Percentiles rank a stretch among this genome's conserved stretches.
phyloP scores from a whole-genome alignment of 352 stramenopile species.

The Pythium phragmitis region DNA sequence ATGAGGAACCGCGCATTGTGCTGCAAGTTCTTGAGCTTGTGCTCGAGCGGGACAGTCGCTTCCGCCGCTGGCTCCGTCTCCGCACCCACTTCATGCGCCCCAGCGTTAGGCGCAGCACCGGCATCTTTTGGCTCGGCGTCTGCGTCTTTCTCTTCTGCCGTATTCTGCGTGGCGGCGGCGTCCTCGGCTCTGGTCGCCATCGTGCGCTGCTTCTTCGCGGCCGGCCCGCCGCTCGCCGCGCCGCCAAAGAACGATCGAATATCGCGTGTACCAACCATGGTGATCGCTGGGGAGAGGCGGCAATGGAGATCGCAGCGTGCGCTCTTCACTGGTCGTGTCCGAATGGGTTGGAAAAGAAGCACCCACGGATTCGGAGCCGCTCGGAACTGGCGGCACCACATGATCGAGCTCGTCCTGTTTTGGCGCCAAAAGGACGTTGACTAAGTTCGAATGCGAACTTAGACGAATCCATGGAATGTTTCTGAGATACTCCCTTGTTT shows the following conservation, averaged over 20 bases:
- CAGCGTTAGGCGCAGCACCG: neutral
- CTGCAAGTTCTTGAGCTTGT: slow-evolving; percentile 42
- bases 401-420: neutral
- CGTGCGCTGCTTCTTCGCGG: slow-evolving; percentile 19
- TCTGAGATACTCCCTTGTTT: too few relatives aligned
- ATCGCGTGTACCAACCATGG: slow-evolving; percentile 30
- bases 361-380: slow-evolving; percentile 1
- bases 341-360: neutral
- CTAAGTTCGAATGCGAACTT: slow-evolving; percentile 9
- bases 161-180: neutral
- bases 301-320: neutral
- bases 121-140: neutral
- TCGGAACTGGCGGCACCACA: neutral
- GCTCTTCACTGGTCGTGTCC: neutral
- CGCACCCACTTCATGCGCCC: neutral
- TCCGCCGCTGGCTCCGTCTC: slow-evolving; percentile 7
- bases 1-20: slow-evolving; percentile 38
- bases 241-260: slow-evolving; percentile 64
- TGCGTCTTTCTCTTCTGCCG: neutral
- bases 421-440: slow-evolving; percentile 2
- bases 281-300: neutral
- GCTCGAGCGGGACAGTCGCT: slow-evolving; percentile 13
- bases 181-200: neutral
- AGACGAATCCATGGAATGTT: neutral
- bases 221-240: slow-evolving; percentile 14